phyloP scores from a whole-genome alignment of 2,329 filamentous ascomycete genomes.

The Penicillium sp. region DNA sequence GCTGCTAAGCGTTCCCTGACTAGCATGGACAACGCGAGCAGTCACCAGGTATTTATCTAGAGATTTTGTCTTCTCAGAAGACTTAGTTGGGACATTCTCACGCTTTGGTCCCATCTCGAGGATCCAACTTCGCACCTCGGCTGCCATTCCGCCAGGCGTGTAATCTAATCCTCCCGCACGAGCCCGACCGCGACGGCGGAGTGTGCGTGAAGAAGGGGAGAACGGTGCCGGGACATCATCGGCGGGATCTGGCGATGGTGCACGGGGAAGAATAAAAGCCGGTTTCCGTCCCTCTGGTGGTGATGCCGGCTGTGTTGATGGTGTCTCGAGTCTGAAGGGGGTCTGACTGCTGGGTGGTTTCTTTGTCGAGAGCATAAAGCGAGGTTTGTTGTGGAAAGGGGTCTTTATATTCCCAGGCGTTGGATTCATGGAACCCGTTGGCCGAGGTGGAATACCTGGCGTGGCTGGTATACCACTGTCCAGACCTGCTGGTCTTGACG shows the following conservation, averaged over 20 bases:
- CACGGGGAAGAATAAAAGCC: constrained; percentile 37
- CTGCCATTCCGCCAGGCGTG: constrained; percentile 38
- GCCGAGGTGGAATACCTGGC: constrained; percentile 4
- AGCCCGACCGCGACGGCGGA: constrained; percentile 29
- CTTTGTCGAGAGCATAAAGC: constrained; percentile 28
- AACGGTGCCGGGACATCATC: constrained; percentile 32
- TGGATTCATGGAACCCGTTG: constrained; percentile 3
- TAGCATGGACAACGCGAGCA: constrained; percentile 16
- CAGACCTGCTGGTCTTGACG: background rate
- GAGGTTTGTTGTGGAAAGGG: constrained; percentile 26
- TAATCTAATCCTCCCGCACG: constrained; percentile 25
- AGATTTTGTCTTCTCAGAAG: background rate
- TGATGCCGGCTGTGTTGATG: constrained; percentile 13
- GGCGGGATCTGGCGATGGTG: constrained; percentile 28
- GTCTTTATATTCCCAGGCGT: constrained; percentile 21
- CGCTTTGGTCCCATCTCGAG: constrained; percentile 36
- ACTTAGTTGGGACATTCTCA: constrained; percentile 13
- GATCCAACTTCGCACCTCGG: constrained; percentile 41
- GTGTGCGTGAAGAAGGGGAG: constrained; percentile 32
- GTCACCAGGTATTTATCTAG: constrained; percentile 17
- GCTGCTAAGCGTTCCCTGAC: constrained; percentile 18
- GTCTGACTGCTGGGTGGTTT: constrained; percentile 19
- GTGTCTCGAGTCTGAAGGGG: constrained; percentile 12
- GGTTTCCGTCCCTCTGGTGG: constrained; percentile 29
- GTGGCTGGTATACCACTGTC: constrained; percentile 5